Conservation (phyloP, 306 rosid species). For the Styphnolobium japonicum region DNA sequence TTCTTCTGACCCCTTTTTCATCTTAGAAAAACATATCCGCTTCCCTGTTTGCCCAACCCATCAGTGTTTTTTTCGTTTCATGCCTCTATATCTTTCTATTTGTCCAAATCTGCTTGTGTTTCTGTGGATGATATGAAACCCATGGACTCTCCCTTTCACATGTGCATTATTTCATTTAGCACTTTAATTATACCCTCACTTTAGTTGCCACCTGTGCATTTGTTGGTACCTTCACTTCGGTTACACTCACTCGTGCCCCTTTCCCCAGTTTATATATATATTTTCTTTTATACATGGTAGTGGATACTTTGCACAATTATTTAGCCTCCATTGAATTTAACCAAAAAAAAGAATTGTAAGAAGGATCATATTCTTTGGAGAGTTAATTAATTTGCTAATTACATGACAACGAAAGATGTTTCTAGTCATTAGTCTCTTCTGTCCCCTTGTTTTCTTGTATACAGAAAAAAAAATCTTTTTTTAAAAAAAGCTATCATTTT, state of each 20-base stretch:
- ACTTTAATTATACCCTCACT: constrained; percentile 10
- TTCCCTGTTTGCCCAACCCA: background rate
- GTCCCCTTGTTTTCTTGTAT: background rate
- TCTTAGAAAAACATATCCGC: constrained; percentile 12
- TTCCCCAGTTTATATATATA: background rate
- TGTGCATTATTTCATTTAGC: constrained; percentile 15
- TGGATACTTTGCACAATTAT: background rate
- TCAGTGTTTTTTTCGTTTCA: background rate
- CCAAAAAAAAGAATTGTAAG: background rate
- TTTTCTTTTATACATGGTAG: background rate
- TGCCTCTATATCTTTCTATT: constrained; percentile 13
- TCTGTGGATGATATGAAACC: constrained; percentile 26
- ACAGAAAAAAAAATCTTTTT: background rate
- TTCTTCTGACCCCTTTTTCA: background rate
- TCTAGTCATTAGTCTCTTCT: background rate
- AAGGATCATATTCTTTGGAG: background rate
- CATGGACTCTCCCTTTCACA: constrained; percentile 23
- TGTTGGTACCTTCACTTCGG: background rate
- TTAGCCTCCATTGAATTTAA: background rate
- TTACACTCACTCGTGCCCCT: background rate
- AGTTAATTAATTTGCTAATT: background rate
- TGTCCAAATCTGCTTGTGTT: constrained; percentile 11
- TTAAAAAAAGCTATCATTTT: background rate
- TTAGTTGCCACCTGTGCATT: background rate
- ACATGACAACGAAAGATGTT: background rate